phyloP scores from a whole-genome alignment of 1,284 basidiomycete genomes.

The Coniophora puteana region DNA sequence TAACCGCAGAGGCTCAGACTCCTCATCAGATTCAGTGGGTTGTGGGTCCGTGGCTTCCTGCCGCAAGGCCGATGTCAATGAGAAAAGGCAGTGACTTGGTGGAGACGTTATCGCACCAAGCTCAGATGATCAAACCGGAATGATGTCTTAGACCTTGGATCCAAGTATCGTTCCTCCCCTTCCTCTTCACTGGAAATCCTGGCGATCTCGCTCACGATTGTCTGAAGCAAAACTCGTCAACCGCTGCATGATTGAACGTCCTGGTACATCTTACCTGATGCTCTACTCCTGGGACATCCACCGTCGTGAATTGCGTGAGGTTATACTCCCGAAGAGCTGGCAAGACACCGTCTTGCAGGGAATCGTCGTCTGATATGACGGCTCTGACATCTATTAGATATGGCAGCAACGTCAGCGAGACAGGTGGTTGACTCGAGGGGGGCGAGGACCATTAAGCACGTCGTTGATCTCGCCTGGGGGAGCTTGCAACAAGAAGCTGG shows the following conservation, averaged over 20 bases:
- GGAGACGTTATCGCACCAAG: constrained; percentile 44
- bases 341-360: constrained; percentile 71
- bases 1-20: constrained; percentile 76
- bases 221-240: constrained; percentile 36
- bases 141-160: constrained; percentile 72
- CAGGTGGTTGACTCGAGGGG: constrained; percentile 7
- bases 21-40: constrained; percentile 55
- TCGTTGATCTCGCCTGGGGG: constrained; percentile 96
- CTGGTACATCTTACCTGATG: constrained; percentile 72
- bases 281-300: constrained; percentile 65
- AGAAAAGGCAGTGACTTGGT: constrained; percentile 1
- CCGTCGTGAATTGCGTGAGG: constrained; percentile 77
- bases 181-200: constrained; percentile 36
- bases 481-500: constrained; percentile 80
- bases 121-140: constrained; percentile 83
- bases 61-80: constrained; percentile 6
- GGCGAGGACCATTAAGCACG: constrained; percentile 74
- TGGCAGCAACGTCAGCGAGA: constrained; percentile 4
- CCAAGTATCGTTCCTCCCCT: constrained; percentile 70
- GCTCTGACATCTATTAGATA: constrained; percentile 70
- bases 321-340: constrained; percentile 84
- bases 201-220: constrained; percentile 73
- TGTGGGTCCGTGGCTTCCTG: constrained; percentile 78
- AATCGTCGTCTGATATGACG: constrained; percentile 82
- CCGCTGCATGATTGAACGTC: constrained; percentile 25